Evolutionary conservation across 2,329 filamentous ascomycete species (phyloP).

Genomic region (Fusarium clavum): DNA sequence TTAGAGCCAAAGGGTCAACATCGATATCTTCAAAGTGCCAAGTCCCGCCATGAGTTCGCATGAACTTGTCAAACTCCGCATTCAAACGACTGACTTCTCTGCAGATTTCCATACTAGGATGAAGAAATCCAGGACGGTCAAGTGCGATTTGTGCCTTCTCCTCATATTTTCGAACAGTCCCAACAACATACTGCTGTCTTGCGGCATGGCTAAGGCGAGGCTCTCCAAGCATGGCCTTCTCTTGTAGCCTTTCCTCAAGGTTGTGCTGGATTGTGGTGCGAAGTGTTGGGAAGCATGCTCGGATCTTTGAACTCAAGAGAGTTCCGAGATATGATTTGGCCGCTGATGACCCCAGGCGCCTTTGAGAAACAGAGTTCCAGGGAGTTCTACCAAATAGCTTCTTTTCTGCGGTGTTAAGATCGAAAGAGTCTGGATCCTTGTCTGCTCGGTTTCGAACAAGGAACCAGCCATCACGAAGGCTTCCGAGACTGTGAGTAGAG

Average conservation of each 20-base stretch:
- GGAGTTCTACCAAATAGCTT: constrained; percentile 45
- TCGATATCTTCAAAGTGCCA: constrained; percentile 45
- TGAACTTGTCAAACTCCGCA: constrained; percentile 44
- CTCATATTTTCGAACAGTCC: constrained; percentile 43
- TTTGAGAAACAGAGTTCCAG: constrained; percentile 45
- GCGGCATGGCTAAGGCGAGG: constrained; percentile 40
- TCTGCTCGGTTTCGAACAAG: constrained; percentile 52
- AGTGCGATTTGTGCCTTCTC: constrained; percentile 37
- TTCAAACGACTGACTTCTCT: constrained; percentile 36
- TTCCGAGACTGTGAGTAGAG: constrained; percentile 2
- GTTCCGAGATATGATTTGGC: constrained; percentile 48
- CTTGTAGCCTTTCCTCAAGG: constrained; percentile 27
- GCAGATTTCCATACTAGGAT: constrained; percentile 42
- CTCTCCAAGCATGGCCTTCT: constrained; percentile 42
- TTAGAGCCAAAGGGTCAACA: constrained; percentile 22
- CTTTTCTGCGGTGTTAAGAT: constrained; percentile 46
- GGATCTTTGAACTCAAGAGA: constrained; percentile 52
- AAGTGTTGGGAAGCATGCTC: constrained; percentile 49
- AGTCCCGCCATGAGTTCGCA: constrained; percentile 44
- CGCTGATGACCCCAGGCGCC: constrained; percentile 46
- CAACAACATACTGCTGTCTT: constrained; percentile 45
- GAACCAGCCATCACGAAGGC: constrained; percentile 49
- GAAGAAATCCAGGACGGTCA: constrained; percentile 41
- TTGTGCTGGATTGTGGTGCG: constrained; percentile 38
- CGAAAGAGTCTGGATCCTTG: constrained; percentile 38